Conservation (phyloP, 2,329 filamentous ascomycete genomes). For the Lasiodiplodia gonubiensis region DNA sequence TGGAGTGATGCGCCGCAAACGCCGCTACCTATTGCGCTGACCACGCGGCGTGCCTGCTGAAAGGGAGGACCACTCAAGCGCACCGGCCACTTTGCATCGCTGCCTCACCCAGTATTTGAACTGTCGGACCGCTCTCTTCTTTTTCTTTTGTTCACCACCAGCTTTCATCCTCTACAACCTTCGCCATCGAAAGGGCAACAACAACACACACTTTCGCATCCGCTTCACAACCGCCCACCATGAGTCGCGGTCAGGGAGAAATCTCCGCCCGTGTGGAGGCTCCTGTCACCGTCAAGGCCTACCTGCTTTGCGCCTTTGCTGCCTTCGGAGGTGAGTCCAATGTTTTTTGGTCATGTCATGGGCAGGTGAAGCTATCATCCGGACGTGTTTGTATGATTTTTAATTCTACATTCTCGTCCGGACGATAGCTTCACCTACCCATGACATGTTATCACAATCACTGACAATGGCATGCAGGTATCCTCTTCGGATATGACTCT, state of each 20-base stretch:
- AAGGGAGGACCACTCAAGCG: neutral
- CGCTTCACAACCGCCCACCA: neutral
- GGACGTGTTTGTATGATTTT: too few relatives aligned
- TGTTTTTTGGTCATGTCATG: too few relatives aligned
- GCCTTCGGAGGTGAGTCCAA: conserved; percentile 48
- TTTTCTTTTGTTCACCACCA: neutral
- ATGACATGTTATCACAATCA: too few relatives aligned
- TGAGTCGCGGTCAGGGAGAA: conserved; percentile 36
- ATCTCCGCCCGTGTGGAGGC: conserved; percentile 56
- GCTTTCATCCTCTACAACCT: neutral
- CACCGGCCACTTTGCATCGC: neutral
- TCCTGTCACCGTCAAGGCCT: conserved; percentile 54
- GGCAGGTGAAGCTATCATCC: too few relatives aligned
- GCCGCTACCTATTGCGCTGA: neutral
- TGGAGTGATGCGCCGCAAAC: neutral
- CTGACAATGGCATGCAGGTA: conserved; percentile 41
- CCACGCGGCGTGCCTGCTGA: neutral
- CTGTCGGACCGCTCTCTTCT: neutral
- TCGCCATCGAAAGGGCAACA: neutral
- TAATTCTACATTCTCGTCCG: too few relatives aligned
- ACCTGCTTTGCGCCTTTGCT: conserved; percentile 54
- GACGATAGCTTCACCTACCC: neutral
- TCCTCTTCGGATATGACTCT: conserved; percentile 81
- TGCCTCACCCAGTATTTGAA: conserved; percentile 4
- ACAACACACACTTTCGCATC: neutral